phyloP scores from a whole-genome alignment of 2,329 filamentous ascomycete species.

The Xylariales sp. region DNA sequence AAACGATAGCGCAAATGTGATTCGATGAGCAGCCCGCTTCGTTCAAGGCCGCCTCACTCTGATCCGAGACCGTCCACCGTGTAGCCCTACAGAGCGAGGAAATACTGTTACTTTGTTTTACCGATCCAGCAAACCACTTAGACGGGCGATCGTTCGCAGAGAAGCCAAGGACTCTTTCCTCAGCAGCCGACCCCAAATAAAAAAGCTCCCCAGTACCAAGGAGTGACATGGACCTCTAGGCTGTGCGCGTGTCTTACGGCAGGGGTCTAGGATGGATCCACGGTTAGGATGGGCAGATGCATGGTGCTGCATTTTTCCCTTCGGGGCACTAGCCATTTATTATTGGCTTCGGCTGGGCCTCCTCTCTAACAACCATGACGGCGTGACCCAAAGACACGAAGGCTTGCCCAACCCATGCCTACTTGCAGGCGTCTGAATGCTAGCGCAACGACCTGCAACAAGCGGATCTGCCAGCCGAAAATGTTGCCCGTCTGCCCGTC shows the following conservation, averaged over 20 bases:
- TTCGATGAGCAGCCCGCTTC: too few relatives aligned
- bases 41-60: too few relatives aligned
- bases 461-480: conserved; percentile 15
- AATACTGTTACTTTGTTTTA: too few relatives aligned
- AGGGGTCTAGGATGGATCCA: conserved; percentile 8
- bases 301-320: conserved; percentile 18
- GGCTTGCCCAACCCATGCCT: too few relatives aligned
- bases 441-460: too few relatives aligned
- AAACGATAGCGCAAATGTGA: neutral
- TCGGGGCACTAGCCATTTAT: conserved; percentile 10
- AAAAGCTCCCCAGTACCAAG: neutral
- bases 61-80: too few relatives aligned
- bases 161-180: neutral
- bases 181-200: neutral
- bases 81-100: too few relatives aligned
- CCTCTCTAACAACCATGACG: conserved; percentile 2
- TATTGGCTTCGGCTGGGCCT: conserved; percentile 6
- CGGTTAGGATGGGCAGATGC: conserved; percentile 18
- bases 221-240: neutral
- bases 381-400: neutral
- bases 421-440: too few relatives aligned
- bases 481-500: too few relatives aligned
- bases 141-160: too few relatives aligned
- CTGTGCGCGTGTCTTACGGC: neutral
- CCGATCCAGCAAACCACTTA: too few relatives aligned